phyloP scores from a whole-genome alignment of 352 stramenopile species.

The Globisporangium yorkense region DNA sequence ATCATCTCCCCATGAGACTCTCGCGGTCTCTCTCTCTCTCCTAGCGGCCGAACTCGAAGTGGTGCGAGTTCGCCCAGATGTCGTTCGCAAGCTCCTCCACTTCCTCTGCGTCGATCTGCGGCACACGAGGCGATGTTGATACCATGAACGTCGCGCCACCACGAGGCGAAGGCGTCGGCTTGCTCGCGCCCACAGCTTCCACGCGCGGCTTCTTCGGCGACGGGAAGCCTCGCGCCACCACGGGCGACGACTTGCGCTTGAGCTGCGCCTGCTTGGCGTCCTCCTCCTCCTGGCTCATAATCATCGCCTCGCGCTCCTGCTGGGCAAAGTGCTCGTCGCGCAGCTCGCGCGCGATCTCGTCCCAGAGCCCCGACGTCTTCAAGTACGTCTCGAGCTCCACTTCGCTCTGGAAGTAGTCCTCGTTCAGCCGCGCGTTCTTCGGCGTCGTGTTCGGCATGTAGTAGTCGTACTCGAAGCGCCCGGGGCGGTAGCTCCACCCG shows the following conservation, averaged over 20 bases:
- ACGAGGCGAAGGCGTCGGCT: not conserved
- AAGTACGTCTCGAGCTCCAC: slow-evolving; percentile 62
- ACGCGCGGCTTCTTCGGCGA: slow-evolving; percentile 13
- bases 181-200: not conserved
- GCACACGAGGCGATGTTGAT: not conserved
- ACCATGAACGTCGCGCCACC: not conserved
- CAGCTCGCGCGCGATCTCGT: slow-evolving; percentile 43
- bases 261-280: not conserved
- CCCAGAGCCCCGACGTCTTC: slow-evolving; percentile 56
- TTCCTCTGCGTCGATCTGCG: slow-evolving; percentile 30
- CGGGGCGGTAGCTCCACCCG: slow-evolving; percentile 65
- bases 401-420: slow-evolving; percentile 75
- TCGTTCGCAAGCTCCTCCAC: slow-evolving; percentile 69
- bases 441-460: slow-evolving; percentile 60
- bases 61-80: slow-evolving; percentile 76
- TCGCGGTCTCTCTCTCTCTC: not conserved
- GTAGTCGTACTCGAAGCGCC: slow-evolving; percentile 82
- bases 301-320: slow-evolving; percentile 18
- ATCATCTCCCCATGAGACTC: not conserved
- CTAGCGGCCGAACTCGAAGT: slow-evolving; percentile 62
- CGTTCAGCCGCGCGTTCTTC: slow-evolving; percentile 41
- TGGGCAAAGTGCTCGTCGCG: slow-evolving; percentile 21
- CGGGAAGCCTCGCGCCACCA: not conserved
- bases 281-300: slow-evolving; percentile 21
- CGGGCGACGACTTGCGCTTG: slow-evolving; percentile 27